Evolutionary conservation across 2,329 filamentous ascomycete genomes (phyloP), one percentile per base, ranked within the genome.

Genomic region (Myrmaecium sp.): DNA sequence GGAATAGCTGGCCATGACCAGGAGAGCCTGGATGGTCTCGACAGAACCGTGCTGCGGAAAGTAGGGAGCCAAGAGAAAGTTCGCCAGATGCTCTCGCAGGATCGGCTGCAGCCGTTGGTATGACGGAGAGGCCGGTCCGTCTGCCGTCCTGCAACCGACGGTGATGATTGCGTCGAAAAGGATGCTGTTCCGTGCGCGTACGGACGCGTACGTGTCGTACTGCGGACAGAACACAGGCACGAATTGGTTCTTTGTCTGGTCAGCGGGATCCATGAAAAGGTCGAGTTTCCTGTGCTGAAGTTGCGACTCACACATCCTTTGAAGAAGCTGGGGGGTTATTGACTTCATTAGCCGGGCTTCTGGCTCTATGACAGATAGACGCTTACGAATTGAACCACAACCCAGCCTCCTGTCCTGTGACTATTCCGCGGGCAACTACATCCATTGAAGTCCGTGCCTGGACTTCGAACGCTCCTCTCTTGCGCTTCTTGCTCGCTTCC

Each of bases 141-240:
- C 47, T n/a, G 54, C 51, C 3, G 60, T 55, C 8, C 61, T 57
- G 34, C 60, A 64, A 3, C 64, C 64, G 14, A 65, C 55, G 2
- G 60, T 57, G 29, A 63, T 59, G 5, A 68, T 61, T 2, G 56
- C 51, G 34, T 64, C 60, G 25, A 68, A 57, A 0, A 69, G 45
- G 10, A 67, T 54, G 3, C 53, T 51, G 28, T 60, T 66, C 8
- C 63, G 50, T 6, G 44, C 39, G 10, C 55, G 46, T 2, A 68
- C 50, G 0, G 55, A 58, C 1, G 51, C 38, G 25, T 64, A 52
- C 0, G 54, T 57, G 32, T 68, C 63, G 18, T 49, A 41, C 9
- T 35, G 34, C 10, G 54, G 48, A 27, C 59, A 59, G 25, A 64
- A 64, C 3, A 64, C 51, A 0, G 60, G 60, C 4, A 64, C 58